Percentiles rank a stretch among this genome's conserved stretches.
Conservation (phyloP, 75 land plant genomes). For the Azolla pinnata region DNA sequence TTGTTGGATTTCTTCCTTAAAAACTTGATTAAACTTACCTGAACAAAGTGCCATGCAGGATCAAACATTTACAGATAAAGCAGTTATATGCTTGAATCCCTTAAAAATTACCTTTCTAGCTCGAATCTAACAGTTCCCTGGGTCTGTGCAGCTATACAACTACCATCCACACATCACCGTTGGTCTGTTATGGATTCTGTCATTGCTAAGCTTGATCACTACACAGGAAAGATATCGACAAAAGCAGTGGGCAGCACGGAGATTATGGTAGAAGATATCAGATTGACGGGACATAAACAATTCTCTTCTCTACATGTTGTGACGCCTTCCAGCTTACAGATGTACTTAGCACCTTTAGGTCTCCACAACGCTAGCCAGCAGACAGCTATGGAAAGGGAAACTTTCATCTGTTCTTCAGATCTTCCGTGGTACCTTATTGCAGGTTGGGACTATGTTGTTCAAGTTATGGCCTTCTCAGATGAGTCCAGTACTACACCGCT, state of each 20-base stretch:
- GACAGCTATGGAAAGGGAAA: conserved; percentile 18
- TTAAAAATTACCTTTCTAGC: no score
- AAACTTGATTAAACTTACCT: no score
- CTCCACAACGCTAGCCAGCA: conserved; percentile 9
- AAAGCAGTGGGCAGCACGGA: conserved; percentile 43
- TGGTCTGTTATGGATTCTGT: conserved; percentile 61
- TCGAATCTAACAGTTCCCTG: no score
- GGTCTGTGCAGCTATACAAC: conserved; percentile 49
- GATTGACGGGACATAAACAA: conserved; percentile 73
- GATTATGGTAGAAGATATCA: conserved; percentile 66
- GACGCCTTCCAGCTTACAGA: conserved; percentile 39
- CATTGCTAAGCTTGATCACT: conserved; percentile 49
- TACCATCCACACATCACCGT: conserved; percentile 71
- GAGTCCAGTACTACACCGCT: conserved; percentile 54
- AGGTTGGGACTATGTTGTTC: conserved; percentile 64
- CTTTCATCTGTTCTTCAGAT: conserved; percentile 21
- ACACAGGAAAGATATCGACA: conserved; percentile 37
- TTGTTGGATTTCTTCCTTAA: no score
- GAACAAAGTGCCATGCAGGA: no score
- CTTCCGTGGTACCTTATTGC: conserved; percentile 57
- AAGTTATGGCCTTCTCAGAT: conserved; percentile 45
- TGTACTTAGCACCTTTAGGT: conserved; percentile 45
- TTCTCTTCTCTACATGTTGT: conserved; percentile 71
- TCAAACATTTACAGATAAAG: no score
- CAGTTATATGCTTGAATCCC: no score